These are phyloP conservation scores for Populus tremula DNA, from an alignment of 345 rosid genomes.

Conservation along the genomic window DNA sequence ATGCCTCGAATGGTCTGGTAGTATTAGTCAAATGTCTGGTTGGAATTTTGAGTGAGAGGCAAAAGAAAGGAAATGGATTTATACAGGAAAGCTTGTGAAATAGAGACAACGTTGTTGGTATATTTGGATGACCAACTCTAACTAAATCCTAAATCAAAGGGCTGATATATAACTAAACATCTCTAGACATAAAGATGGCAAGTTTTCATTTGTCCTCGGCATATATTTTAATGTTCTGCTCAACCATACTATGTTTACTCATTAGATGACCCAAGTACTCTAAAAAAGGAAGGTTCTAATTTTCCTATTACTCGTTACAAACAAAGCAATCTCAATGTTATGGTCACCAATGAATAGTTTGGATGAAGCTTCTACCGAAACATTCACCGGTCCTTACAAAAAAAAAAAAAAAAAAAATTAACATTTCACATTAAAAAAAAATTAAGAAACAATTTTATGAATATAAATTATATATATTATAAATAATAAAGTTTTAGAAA, in stretches of 20 bases:
- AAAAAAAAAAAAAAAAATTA: no score
- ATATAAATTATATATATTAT: no score
- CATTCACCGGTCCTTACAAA: not conserved
- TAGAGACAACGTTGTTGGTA: slow-evolving; percentile 26
- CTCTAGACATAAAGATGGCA: not conserved
- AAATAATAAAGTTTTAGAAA: no score
- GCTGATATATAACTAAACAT: slow-evolving; percentile 11
- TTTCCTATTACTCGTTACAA: no score
- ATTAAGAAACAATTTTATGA: no score
- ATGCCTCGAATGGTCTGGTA: not conserved
- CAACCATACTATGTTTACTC: not conserved
- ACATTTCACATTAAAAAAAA: no score
- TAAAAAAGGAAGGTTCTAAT: not conserved
- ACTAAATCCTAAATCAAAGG: slow-evolving; percentile 19
- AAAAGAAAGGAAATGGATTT: slow-evolving; percentile 1
- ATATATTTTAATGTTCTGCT: not conserved
- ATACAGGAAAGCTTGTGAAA: slow-evolving; percentile 13
- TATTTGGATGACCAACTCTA: slow-evolving; percentile 34
- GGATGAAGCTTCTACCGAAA: not conserved
- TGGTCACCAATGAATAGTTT: not conserved
- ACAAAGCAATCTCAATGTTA: no score
- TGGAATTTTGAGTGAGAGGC: slow-evolving; percentile 18
- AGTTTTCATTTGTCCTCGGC: not conserved
- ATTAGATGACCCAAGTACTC: not conserved
- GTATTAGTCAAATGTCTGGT: slow-evolving; percentile 21